Base-by-base conservation (phyloP, 345 rosid genomes). In the Salix caprea region DNA sequence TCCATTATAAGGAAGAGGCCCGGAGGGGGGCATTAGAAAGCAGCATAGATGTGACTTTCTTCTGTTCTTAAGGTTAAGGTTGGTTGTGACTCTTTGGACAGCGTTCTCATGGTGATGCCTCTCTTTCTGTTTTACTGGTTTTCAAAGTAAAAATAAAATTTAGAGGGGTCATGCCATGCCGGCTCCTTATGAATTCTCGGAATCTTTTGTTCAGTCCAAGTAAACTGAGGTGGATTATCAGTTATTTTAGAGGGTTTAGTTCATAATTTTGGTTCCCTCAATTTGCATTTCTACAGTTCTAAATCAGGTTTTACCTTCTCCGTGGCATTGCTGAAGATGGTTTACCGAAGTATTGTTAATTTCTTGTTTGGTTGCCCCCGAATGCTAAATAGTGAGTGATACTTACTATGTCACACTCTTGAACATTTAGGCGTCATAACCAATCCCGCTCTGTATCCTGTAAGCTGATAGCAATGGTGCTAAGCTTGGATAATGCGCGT, bases 111-210 rank as follows among this genome's bases (percentile, higher is more conserved):
- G 82, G 37, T 72, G 78, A 77, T 61, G 67, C 72, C 67, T 67
- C 42, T 68, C 65, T 72, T 66, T 74, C 65, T 30, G 34, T 80
- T 42, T 37, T 69, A 62, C 39, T 72, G 77, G 74, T 76, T 80
- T 81, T 80, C 70, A 52, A 72, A 80, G 83, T 82, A 75, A 78
- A 79, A 87, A 77, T 75, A 82, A 87, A 69, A 73, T 32, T 61
- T 67, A 50, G 86, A 73, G 77, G 77, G 68, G 66, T 71, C 65
- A 50, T 44, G 40, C 74, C 42, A 36, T 79, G 65, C 30, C 74
- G 2, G 58, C 65, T 36, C 72, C 8, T 44, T 79, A 75, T 19
- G 48, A 52, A 66, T 74, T 65, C 64, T 42, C 44, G 5, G 37
- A 52, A 39, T 78, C 62, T 65, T 58, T 39, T 34, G 30, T 46